A percentile compares a stretch with the other conserved stretches of the same genome.
Conservation (phyloP, 768 basidiomycete species). For the Kwoniella sp. region DNA sequence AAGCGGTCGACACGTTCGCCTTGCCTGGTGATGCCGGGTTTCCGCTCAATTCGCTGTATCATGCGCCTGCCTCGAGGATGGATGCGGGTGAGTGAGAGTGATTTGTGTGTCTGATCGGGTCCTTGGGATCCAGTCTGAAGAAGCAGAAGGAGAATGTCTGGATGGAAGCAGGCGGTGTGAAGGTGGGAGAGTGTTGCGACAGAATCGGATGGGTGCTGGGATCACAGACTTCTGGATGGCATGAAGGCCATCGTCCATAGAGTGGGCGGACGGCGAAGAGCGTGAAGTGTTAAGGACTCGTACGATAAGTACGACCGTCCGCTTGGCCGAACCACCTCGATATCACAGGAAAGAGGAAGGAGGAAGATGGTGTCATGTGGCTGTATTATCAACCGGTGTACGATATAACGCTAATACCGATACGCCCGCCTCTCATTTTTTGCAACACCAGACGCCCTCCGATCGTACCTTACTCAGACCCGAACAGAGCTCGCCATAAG, state of each 20-base stretch:
- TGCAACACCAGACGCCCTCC: slow-evolving; percentile 71
- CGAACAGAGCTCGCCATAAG: slow-evolving; percentile 88
- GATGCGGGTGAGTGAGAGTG: slow-evolving; percentile 70
- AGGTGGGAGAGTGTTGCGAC: too few species aligned
- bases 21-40: slow-evolving; percentile 97
- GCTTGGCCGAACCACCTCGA: too few species aligned
- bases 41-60: slow-evolving; percentile 87
- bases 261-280: too few species aligned
- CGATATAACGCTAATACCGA: too few species aligned
- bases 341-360: background rate
- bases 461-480: slow-evolving; percentile 87
- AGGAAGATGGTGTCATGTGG: too few species aligned
- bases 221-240: too few species aligned
- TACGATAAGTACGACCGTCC: too few species aligned
- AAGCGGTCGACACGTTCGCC: slow-evolving; percentile 89
- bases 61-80: slow-evolving; percentile 70
- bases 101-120: background rate
- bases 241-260: too few species aligned
- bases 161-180: too few species aligned
- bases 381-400: background rate
- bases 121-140: background rate
- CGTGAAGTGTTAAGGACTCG: too few species aligned
- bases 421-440: background rate
- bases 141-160: background rate
- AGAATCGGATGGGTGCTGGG: slow-evolving; percentile 3